Evolutionary conservation across 148 eudicot genomes (phyloP).

Genomic region (Persicaria tinctoria): DNA sequence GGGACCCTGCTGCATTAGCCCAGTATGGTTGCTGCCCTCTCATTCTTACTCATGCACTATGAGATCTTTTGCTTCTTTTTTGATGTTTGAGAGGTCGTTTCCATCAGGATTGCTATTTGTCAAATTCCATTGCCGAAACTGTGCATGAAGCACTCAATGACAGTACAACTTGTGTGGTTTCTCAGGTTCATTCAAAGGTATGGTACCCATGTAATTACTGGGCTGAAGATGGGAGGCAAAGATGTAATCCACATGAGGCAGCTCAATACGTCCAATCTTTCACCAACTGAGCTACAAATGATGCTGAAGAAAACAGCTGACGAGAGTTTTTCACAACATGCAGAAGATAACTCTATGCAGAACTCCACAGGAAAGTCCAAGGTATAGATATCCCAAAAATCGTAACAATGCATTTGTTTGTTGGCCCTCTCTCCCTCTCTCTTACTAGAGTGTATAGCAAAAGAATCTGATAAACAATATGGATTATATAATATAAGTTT

Average conservation of each 20-base stretch:
- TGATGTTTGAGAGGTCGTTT: constrained; percentile 1
- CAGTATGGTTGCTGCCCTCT: constrained; percentile 38
- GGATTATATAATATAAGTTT: background rate
- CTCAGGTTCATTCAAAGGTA: constrained; percentile 88
- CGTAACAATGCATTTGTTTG: background rate
- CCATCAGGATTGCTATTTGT: background rate
- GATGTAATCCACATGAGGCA: constrained; percentile 88
- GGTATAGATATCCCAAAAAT: constrained; percentile 31
- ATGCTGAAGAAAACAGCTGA: constrained; percentile 73
- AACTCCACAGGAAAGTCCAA: constrained; percentile 29
- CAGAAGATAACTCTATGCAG: constrained; percentile 15
- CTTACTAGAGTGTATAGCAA: too few relatives aligned
- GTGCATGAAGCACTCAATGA: background rate
- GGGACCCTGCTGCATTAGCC: constrained; percentile 90
- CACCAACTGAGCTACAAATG: constrained; percentile 62
- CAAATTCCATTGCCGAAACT: background rate
- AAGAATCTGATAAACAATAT: background rate
- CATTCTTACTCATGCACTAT: background rate
- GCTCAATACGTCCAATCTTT: constrained; percentile 51
- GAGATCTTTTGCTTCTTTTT: background rate
- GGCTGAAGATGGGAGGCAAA: constrained; percentile 97
- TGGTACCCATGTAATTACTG: constrained; percentile 88
- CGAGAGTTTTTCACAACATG: constrained; percentile 60
- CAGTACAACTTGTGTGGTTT: constrained; percentile 10
- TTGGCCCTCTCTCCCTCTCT: background rate